These are phyloP conservation scores for Zygosaccharomyces kombuchaensis DNA, from an alignment of 805 yeast genomes.

Conservation along the genomic window DNA sequence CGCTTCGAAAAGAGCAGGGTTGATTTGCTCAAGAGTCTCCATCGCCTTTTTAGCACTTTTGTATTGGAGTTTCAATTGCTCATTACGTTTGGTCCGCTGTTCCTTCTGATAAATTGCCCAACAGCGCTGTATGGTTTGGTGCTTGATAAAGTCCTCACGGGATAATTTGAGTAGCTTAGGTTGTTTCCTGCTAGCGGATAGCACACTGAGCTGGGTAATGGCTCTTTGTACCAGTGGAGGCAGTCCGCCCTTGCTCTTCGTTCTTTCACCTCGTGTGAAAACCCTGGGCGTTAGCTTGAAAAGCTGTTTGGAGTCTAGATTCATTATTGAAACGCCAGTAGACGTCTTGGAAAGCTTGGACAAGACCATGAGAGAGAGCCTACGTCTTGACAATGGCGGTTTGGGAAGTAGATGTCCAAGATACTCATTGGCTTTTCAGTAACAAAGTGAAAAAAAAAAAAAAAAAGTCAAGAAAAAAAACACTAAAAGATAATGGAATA, in stretches of 20 bases:
- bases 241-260: slow-evolving; percentile 38
- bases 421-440: too few species aligned
- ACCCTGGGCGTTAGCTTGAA: slow-evolving; percentile 4
- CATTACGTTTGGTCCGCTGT: slow-evolving; percentile 41
- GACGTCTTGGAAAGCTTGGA: background rate
- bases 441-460: too few species aligned
- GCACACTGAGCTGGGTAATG: slow-evolving; percentile 61
- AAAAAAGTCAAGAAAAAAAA: too few species aligned
- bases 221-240: slow-evolving; percentile 47
- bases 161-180: slow-evolving; percentile 72
- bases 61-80: slow-evolving; percentile 55
- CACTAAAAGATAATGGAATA: too few species aligned
- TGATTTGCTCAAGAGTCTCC: slow-evolving; percentile 53
- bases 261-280: slow-evolving; percentile 48
- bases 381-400: too few species aligned
- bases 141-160: slow-evolving; percentile 77
- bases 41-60: slow-evolving; percentile 64
- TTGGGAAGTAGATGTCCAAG: too few species aligned
- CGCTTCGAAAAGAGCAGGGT: slow-evolving; percentile 52
- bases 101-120: slow-evolving; percentile 65
- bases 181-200: slow-evolving; percentile 82
- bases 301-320: background rate
- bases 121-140: slow-evolving; percentile 74
- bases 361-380: background rate
- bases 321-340: background rate